Evolutionary conservation across 495 filamentous ascomycete species (phyloP), one percentile per base, ranked within the genome.

Genomic region (Trichoderma orchidacearum): DNA sequence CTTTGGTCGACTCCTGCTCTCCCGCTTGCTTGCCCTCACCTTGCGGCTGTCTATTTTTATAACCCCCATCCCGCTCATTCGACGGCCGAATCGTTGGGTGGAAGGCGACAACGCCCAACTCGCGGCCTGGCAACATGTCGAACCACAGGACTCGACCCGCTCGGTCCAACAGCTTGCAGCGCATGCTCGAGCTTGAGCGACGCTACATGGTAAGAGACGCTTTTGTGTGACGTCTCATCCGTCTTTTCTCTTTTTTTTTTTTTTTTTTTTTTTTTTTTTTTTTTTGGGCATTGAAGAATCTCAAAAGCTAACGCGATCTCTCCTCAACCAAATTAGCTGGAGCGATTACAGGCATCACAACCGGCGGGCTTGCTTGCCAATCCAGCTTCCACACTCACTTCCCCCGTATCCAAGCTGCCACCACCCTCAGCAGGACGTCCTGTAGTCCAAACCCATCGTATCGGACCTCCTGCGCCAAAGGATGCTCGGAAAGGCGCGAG

Each of bases 141-240:
- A 48, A 13, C 41, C 41, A 48, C 9, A 48, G 8, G 41, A 48
- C 41, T 48, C 41, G 41, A 48, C 41, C 41, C 18, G 32, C 51
- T 54, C 68, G 70, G 60, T 61, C 68, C 60, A 68, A 65, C 61
- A 75, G 69, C 59, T 72, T 78, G 48, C 67, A 74, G 57, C 65
- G 64, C 29, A 75, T 80, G 76, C 63, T 78, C 51, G 75, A 79
- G 60, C 64, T 78, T 56, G 77, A 78, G 61, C 73, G 73, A 58
- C 68, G 66, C 64, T 68, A 70, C 66, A 77, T 78, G 75, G 77
- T 78, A 70, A 66, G 71, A 64, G 38, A n/a, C n/a, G 30, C 15
- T 17, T 8, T 31, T 8, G 21, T 28, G 25, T 51, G 25, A 17
- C 28, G 28, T n/a, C 28, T 53, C 51, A 35, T 35, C n/a, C n/a